phyloP scores from a whole-genome alignment of 495 filamentous ascomycete species.

The Cladorrhinum samala region DNA sequence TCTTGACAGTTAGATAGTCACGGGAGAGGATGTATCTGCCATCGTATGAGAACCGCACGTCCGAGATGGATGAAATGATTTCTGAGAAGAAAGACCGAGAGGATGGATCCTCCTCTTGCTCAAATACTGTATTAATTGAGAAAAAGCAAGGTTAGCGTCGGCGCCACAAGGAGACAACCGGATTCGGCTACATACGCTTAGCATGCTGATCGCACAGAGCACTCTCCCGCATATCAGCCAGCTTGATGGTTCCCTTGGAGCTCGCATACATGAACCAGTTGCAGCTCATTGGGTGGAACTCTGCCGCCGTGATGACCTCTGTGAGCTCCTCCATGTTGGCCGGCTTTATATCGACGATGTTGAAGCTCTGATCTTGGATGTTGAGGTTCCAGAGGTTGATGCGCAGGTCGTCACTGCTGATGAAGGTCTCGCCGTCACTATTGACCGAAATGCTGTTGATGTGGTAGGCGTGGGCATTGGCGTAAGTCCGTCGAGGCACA shows the following conservation, averaged over 20 bases:
- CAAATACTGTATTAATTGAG: slow-evolving; percentile 62
- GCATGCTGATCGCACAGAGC: slow-evolving; percentile 93
- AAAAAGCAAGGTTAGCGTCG: background rate
- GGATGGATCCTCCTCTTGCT: slow-evolving; percentile 98
- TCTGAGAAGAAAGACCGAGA: slow-evolving; percentile 99
- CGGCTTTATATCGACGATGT: slow-evolving; percentile 99
- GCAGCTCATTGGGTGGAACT: slow-evolving; percentile 95
- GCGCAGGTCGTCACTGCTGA: slow-evolving; percentile 93
- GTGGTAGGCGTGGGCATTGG: slow-evolving; percentile 97
- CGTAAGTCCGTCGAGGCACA: slow-evolving; percentile 90
- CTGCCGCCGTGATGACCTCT: slow-evolving; percentile 96
- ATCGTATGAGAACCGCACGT: slow-evolving; percentile 94
- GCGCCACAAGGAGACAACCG: background rate
- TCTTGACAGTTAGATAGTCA: slow-evolving; percentile 98
- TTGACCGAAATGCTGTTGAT: slow-evolving; percentile 99
- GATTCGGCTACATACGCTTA: slow-evolving; percentile 62
- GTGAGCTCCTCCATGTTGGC: slow-evolving; percentile 99
- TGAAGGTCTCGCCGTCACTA: slow-evolving; percentile 98
- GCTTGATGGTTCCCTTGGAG: slow-evolving; percentile 97
- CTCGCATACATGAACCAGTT: slow-evolving; percentile 99
- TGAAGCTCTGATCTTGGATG: slow-evolving; percentile 99
- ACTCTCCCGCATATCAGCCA: slow-evolving; percentile 95
- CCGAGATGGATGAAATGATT: slow-evolving; percentile 98
- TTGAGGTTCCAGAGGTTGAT: slow-evolving; percentile 99
- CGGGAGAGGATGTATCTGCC: slow-evolving; percentile 95